These are phyloP conservation scores for Saururus chinensis DNA, from an alignment of 164 flowering plant species.

Conservation along the genomic window DNA sequence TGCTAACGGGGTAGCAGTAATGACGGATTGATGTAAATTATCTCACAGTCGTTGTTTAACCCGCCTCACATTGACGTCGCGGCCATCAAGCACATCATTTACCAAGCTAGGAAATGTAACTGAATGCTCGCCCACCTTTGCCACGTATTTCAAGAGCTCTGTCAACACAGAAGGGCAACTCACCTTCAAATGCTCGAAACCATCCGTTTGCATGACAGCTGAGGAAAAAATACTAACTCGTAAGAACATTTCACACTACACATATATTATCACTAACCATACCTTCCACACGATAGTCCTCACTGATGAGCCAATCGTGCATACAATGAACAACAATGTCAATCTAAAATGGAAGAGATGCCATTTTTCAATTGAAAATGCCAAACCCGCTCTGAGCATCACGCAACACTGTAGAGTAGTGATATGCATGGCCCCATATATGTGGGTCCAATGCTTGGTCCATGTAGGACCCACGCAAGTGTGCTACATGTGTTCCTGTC, in stretches of 20 bases:
- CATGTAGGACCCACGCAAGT: too few relatives aligned
- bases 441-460: too few relatives aligned
- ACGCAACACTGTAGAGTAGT: too few relatives aligned
- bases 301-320: too few relatives aligned
- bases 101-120: slow-evolving; percentile 24
- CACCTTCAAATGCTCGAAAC: slow-evolving; percentile 56
- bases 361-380: neutral
- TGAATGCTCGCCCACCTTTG: slow-evolving; percentile 48
- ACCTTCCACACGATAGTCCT: too few relatives aligned
- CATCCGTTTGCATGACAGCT: slow-evolving; percentile 92
- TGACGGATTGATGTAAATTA: neutral
- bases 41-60: slow-evolving; percentile 60
- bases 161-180: slow-evolving; percentile 69
- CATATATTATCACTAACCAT: neutral
- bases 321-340: neutral
- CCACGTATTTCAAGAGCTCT: slow-evolving; percentile 70
- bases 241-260: neutral
- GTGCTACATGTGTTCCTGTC: too few relatives aligned
- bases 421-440: too few relatives aligned
- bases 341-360: neutral
- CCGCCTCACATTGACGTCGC: slow-evolving; percentile 66
- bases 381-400: too few relatives aligned
- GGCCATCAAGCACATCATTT: slow-evolving; percentile 51
- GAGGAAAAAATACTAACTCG: slow-evolving; percentile 8
- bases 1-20: too few relatives aligned